Percentiles rank a stretch among this genome's conserved stretches.
Evolutionary conservation across 352 stramenopile genomes (phyloP).

Genomic region (Phytophthora constricta): DNA sequence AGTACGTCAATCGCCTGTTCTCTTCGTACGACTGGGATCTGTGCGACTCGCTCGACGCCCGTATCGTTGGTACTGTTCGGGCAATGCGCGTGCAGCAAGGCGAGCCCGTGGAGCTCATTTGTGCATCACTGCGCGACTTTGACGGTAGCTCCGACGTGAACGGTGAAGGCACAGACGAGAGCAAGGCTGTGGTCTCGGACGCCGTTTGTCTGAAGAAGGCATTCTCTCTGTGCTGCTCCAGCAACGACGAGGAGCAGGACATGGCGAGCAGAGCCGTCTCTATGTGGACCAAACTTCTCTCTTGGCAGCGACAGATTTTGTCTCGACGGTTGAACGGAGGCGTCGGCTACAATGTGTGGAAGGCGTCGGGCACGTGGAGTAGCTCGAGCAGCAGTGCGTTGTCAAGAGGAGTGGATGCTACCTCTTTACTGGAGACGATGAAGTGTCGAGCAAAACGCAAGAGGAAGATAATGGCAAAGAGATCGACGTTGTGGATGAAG

Average conservation of each 20-base stretch:
- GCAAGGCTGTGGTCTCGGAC: slow-evolving; percentile 17
- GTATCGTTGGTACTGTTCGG: slow-evolving; percentile 56
- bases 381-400: slow-evolving; percentile 2
- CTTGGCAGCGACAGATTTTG: slow-evolving; percentile 33
- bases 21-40: slow-evolving; percentile 67
- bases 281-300: slow-evolving; percentile 25
- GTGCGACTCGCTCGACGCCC: slow-evolving; percentile 56
- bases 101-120: slow-evolving; percentile 55
- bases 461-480: too few relatives aligned
- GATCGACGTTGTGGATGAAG: slow-evolving; percentile 29
- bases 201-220: slow-evolving; percentile 13
- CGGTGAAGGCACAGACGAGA: slow-evolving; percentile 15
- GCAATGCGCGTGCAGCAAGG: slow-evolving; percentile 68
- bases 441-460: not conserved
- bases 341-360: slow-evolving; percentile 23
- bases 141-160: slow-evolving; percentile 31
- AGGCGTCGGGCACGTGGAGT: slow-evolving; percentile 2
- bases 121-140: slow-evolving; percentile 52
- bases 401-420: not conserved
- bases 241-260: slow-evolving; percentile 47
- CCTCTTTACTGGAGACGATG: not conserved
- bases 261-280: slow-evolving; percentile 27
- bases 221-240: slow-evolving; percentile 50
- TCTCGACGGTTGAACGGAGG: slow-evolving; percentile 23
- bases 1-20: slow-evolving; percentile 61